Conservation (phyloP, 257 asterid species). For the Solanum sejunctum region DNA sequence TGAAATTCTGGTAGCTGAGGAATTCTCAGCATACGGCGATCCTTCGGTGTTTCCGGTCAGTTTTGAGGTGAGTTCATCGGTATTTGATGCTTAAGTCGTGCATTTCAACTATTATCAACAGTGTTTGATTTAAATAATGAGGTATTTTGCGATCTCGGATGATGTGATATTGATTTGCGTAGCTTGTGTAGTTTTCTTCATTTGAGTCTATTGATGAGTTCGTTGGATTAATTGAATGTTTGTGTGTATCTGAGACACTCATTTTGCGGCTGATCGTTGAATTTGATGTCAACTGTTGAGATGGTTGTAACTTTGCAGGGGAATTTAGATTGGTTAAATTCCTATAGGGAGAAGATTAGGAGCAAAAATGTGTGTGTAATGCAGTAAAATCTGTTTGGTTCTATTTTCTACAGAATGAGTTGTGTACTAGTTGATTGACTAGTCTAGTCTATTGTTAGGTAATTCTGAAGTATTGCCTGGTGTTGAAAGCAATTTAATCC, state of each 20-base stretch:
- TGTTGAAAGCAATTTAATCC: neutral
- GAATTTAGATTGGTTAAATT: neutral
- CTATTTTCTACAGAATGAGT: neutral
- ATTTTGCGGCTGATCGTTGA: neutral
- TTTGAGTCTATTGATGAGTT: neutral
- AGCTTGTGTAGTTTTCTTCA: neutral
- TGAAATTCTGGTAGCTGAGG: neutral
- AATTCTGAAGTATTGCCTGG: neutral
- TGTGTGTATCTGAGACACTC: neutral
- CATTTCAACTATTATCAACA: neutral
- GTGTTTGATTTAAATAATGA: neutral
- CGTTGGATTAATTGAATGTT: neutral
- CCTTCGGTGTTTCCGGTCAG: neutral
- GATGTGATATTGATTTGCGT: neutral
- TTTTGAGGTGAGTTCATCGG: neutral
- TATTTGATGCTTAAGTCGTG: neutral
- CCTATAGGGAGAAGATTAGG: neutral
- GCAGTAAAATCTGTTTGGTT: neutral
- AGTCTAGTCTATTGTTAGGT: neutral
- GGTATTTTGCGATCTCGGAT: neutral
- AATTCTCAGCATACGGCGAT: neutral
- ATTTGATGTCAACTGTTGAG: neutral
- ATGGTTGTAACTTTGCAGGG: neutral
- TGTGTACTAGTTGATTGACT: neutral
- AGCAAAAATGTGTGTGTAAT: neutral